Evolutionary conservation across 768 basidiomycete genomes (phyloP).

Genomic region (Mycena metata): DNA sequence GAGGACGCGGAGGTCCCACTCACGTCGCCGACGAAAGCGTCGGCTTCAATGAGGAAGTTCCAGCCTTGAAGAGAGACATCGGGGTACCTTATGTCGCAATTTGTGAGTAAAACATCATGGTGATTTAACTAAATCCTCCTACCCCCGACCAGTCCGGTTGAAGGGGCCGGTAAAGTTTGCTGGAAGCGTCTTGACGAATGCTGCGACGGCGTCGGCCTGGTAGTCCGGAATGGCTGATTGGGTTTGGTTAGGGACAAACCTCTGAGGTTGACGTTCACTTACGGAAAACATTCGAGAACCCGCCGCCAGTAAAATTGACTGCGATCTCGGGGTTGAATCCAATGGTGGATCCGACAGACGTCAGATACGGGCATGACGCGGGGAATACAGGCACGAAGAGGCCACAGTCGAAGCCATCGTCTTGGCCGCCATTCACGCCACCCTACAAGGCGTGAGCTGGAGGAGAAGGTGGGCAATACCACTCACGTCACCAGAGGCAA

Average conservation of each 20-base stretch:
- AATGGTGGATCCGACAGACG: too few species aligned
- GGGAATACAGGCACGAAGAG: slow-evolving; percentile 48
- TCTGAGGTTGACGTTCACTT: slow-evolving; percentile 10
- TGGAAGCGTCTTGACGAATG: slow-evolving; percentile 44
- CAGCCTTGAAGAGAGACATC: slow-evolving; percentile 34
- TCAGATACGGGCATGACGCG: slow-evolving; percentile 31
- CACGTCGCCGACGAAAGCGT: slow-evolving; percentile 27
- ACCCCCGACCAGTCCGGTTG: slow-evolving; percentile 37
- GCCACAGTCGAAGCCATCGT: slow-evolving; percentile 38
- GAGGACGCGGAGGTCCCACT: slow-evolving; percentile 60
- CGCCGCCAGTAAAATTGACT: too few species aligned
- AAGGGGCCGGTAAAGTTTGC: slow-evolving; percentile 26
- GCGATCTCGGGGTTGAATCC: too few species aligned
- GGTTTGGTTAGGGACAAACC: slow-evolving; percentile 15
- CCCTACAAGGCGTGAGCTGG: slow-evolving; percentile 10
- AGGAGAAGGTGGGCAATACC: not conserved
- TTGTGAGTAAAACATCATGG: too few species aligned
- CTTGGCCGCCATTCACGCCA: slow-evolving; percentile 29
- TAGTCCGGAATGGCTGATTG: slow-evolving; percentile 46
- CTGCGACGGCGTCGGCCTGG: slow-evolving; percentile 45
- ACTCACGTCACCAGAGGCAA: slow-evolving; percentile 30
- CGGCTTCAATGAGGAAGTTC: slow-evolving; percentile 25
- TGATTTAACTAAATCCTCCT: too few species aligned
- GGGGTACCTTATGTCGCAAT: too few species aligned
- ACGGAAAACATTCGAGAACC: slow-evolving; percentile 55